phyloP scores from a whole-genome alignment of 2,329 filamentous ascomycete genomes.

The Alternaria rosae region DNA sequence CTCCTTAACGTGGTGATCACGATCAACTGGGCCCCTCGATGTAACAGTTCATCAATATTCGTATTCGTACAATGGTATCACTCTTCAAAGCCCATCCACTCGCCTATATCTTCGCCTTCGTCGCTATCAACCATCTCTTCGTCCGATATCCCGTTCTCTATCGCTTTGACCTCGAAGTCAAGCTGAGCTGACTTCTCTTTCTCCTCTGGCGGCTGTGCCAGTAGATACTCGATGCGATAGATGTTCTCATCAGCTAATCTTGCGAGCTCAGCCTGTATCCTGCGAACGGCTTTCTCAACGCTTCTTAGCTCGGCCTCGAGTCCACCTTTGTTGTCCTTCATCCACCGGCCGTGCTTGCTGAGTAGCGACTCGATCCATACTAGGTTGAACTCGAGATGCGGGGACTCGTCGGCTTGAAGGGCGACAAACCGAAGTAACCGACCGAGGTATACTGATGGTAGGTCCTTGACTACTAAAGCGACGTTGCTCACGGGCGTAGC shows the following conservation, averaged over 20 bases:
- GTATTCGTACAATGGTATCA: conserved; percentile 19
- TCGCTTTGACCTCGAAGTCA: conserved; percentile 44
- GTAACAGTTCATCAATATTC: conserved; percentile 7
- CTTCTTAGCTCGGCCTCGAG: conserved; percentile 85
- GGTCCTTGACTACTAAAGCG: conserved; percentile 74
- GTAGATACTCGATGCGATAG: conserved; percentile 86
- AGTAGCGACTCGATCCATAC: conserved; percentile 87
- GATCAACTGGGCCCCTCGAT: not conserved
- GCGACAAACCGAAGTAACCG: conserved; percentile 87
- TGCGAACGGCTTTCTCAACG: conserved; percentile 79
- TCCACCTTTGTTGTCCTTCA: conserved; percentile 80
- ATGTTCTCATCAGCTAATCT: conserved; percentile 85
- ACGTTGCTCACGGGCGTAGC: conserved; percentile 79
- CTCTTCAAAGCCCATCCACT: conserved; percentile 63
- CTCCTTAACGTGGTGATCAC: not conserved
- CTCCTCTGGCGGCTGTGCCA: conserved; percentile 59
- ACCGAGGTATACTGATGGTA: conserved; percentile 86
- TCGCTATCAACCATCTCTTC: conserved; percentile 41
- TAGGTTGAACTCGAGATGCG: conserved; percentile 93
- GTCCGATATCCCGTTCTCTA: conserved; percentile 44
- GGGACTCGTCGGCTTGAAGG: conserved; percentile 84
- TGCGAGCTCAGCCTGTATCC: conserved; percentile 83
- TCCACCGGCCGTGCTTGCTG: conserved; percentile 81
- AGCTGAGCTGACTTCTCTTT: conserved; percentile 32
- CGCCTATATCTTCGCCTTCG: conserved; percentile 51